Conservation (phyloP, 2,329 filamentous ascomycete genomes). For the Apiospora pterosperma region DNA sequence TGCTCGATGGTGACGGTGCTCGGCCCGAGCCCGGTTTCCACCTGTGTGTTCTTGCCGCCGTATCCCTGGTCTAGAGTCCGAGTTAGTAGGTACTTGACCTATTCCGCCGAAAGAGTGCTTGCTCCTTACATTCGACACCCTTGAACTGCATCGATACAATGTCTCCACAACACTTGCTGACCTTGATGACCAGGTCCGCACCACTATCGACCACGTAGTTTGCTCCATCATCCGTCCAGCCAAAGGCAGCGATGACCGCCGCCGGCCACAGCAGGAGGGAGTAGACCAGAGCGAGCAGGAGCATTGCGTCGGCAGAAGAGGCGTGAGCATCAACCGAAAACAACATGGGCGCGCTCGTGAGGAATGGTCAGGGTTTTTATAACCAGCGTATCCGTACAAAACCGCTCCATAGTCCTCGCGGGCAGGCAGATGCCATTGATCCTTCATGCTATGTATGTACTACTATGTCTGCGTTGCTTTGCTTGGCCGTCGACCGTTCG, state of each 20-base stretch:
- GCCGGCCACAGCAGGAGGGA: slow-evolving; percentile 23
- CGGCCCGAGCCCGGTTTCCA: slow-evolving; percentile 27
- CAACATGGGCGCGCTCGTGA: not conserved
- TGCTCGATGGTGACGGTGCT: slow-evolving; percentile 26
- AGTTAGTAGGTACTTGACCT: not conserved
- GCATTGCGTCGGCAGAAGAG: slow-evolving; percentile 16
- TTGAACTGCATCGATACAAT: slow-evolving; percentile 25
- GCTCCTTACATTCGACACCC: slow-evolving; percentile 6
- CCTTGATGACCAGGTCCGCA: slow-evolving; percentile 28
- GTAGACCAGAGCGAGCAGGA: slow-evolving; percentile 22
- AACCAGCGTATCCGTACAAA: too few species aligned
- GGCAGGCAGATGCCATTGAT: too few species aligned
- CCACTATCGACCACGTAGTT: slow-evolving; percentile 36
- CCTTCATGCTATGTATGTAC: too few species aligned
- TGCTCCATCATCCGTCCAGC: slow-evolving; percentile 33
- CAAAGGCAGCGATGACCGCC: slow-evolving; percentile 32
- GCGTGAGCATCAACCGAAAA: not conserved
- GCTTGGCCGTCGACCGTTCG: not conserved
- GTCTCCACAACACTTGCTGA: slow-evolving; percentile 31
- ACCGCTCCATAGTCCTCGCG: too few species aligned
- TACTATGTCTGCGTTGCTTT: too few species aligned
- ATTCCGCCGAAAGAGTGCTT: not conserved
- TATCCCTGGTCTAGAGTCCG: slow-evolving; percentile 8
- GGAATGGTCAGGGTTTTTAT: not conserved
- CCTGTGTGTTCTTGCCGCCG: slow-evolving; percentile 17